These are phyloP conservation scores for Tuber indicum DNA, from an alignment of 495 filamentous ascomycete genomes.

Conservation along the genomic window DNA sequence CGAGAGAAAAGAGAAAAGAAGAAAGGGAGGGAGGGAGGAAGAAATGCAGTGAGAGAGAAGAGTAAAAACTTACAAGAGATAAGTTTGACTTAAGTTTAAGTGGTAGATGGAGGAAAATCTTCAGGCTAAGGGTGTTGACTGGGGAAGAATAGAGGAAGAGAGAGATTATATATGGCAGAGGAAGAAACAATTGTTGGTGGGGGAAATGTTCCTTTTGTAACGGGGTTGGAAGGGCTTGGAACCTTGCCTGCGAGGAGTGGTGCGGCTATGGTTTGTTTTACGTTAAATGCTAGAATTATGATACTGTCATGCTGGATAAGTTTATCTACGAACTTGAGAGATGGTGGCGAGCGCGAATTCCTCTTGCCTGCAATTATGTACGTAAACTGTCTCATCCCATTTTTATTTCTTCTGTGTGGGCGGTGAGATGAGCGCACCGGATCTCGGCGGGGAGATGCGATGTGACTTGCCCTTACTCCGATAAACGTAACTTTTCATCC, in stretches of 20 bases:
- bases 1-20: background rate
- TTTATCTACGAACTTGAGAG: background rate
- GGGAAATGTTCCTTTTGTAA: background rate
- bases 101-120: background rate
- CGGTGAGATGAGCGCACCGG: conserved; percentile 18
- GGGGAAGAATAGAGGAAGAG: conserved; percentile 14
- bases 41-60: background rate
- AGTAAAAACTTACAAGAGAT: conserved; percentile 17
- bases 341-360: background rate
- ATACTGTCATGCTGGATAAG: background rate
- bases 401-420: conserved; percentile 16
- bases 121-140: conserved; percentile 14
- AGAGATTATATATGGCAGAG: conserved; percentile 16
- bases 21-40: background rate
- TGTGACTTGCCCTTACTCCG: conserved; percentile 12
- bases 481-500: conserved; percentile 33
- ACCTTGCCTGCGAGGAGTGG: background rate
- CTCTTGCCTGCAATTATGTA: conserved; percentile 19
- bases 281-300: background rate
- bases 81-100: conserved; percentile 22
- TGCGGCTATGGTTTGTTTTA: background rate
- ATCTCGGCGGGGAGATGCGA: conserved; percentile 14
- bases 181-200: background rate
- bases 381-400: conserved; percentile 32
- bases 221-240: background rate